Evolutionary conservation across 2,329 filamentous ascomycete genomes (phyloP), one percentile per base, ranked within the genome.

Genomic region (Phialophora tarda): DNA sequence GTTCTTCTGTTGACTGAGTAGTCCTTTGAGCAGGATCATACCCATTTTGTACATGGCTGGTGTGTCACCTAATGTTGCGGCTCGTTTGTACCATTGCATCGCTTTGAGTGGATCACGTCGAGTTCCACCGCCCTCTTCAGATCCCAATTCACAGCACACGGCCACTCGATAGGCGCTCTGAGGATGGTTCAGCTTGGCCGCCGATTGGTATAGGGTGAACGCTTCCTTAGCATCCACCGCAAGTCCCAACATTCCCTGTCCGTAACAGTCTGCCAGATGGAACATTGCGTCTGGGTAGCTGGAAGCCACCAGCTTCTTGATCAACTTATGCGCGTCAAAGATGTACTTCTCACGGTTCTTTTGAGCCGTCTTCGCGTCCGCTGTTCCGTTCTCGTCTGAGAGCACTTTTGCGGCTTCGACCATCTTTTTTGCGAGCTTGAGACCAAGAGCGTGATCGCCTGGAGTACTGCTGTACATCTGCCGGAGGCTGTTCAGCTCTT

Each of bases 31-130:
- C 68, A 92, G 82, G 71, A 99, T 96, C 89, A 97, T 96, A 65
- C 95, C 95, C 79, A 98, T 88, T 79, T 99, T 99, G 82, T 97
- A 99, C 92, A 98, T 96, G 32, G 93, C 95, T 0, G 94, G 91
- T 1, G 91, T 90, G 75, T 99, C 94, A 2, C 95, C 94, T 2
- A 98, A 83, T 12, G 90, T 90, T 11, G 95, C 94, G 6, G 95
- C 93, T 51, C 93, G 91, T 77, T 94, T 93, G 79, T 99, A 99
- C 95, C 95, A 99, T 77, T 98, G 94, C 23, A 98, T 93, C 1
- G 95, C 94, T 79, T 98, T 98, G 71, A 94, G 80, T 0, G 92
- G 92, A 75, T 99, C 95, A 73, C 90, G 91, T 65, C 92, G 88
- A 0, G 95, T 98, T 26, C 95, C 95, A 60, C 95, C 95, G 32